Conservation (phyloP, 2,329 filamentous ascomycete species). For the Alternaria brassicae region DNA sequence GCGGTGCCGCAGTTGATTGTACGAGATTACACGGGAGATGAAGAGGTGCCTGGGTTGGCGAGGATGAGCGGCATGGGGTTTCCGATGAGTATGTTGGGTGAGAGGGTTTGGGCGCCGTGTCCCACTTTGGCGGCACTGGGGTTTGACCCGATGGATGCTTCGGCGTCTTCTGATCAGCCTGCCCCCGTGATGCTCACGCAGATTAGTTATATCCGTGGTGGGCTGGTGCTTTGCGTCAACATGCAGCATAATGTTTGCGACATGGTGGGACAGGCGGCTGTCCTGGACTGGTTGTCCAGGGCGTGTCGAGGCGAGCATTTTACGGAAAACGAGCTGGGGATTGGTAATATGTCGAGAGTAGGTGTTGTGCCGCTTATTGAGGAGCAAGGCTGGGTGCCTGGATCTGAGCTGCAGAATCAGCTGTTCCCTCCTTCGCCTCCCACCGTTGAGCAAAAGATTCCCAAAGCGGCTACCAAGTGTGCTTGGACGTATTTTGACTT, state of each 20-base stretch:
- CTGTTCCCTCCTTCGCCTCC: slow-evolving; percentile 26
- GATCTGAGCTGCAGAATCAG: slow-evolving; percentile 48
- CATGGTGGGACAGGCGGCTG: slow-evolving; percentile 57
- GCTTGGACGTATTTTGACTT: slow-evolving; percentile 59
- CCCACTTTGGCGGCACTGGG: slow-evolving; percentile 51
- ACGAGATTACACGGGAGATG: slow-evolving; percentile 54
- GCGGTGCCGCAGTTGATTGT: slow-evolving; percentile 49
- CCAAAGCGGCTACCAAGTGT: slow-evolving; percentile 26
- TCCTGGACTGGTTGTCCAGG: slow-evolving; percentile 59
- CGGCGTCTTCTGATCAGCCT: slow-evolving; percentile 27
- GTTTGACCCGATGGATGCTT: slow-evolving; percentile 18
- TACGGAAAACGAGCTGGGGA: slow-evolving; percentile 53
- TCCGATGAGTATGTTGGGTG: slow-evolving; percentile 60
- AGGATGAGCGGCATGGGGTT: slow-evolving; percentile 45
- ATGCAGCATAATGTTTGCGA: slow-evolving; percentile 61
- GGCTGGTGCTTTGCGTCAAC: slow-evolving; percentile 59
- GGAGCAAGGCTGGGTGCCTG: slow-evolving; percentile 46
- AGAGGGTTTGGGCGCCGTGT: slow-evolving; percentile 48
- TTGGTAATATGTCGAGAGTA: slow-evolving; percentile 54
- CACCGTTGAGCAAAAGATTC: neutral
- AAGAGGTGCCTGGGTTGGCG: slow-evolving; percentile 51
- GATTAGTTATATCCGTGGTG: slow-evolving; percentile 58
- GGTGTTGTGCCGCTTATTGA: slow-evolving; percentile 51
- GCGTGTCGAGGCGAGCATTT: slow-evolving; percentile 58
- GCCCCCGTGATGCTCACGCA: slow-evolving; percentile 57